These are phyloP conservation scores for Yamadazyma tumulicola DNA, from an alignment of 805 yeast genomes.

Conservation along the genomic window DNA sequence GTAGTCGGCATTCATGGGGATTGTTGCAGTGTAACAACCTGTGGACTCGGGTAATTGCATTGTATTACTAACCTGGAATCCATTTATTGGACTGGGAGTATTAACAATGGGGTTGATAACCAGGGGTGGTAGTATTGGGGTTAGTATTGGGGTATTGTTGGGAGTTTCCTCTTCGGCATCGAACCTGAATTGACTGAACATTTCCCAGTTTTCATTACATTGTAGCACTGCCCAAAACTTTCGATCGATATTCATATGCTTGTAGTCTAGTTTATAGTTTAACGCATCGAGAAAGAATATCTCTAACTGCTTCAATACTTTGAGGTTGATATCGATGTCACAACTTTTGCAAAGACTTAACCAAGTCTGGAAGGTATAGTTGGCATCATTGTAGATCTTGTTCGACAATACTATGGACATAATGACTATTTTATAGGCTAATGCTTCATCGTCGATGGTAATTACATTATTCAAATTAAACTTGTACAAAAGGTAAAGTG, in stretches of 20 bases:
- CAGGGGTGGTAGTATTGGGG: conserved; percentile 6
- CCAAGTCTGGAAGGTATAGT: conserved; percentile 52
- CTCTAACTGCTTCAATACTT: conserved; percentile 26
- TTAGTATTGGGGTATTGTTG: conserved; percentile 4
- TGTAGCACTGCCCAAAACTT: conserved; percentile 20
- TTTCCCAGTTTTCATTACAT: conserved; percentile 2
- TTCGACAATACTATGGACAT: conserved; percentile 29
- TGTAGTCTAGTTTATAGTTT: conserved; percentile 26
- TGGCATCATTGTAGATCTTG: conserved; percentile 47
- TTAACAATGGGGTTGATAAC: too few relatives aligned
- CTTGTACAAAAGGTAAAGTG: conserved; percentile 9
- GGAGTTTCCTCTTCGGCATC: conserved; percentile 4
- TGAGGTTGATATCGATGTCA: conserved; percentile 18
- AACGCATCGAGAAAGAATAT: conserved; percentile 22
- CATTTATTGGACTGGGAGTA: too few relatives aligned
- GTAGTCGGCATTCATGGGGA: too few relatives aligned
- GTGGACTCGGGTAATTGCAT: too few relatives aligned
- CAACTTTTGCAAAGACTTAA: conserved; percentile 21
- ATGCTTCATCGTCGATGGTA: conserved; percentile 6
- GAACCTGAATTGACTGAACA: conserved; percentile 5
- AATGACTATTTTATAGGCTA: conserved; percentile 21
- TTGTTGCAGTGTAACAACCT: too few relatives aligned
- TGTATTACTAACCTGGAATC: too few relatives aligned
- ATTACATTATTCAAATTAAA: conserved; percentile 9
- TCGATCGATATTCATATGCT: conserved; percentile 16